Evolutionary conservation across 805 yeast genomes (phyloP).

Genomic region (Candida fluviatilis): DNA sequence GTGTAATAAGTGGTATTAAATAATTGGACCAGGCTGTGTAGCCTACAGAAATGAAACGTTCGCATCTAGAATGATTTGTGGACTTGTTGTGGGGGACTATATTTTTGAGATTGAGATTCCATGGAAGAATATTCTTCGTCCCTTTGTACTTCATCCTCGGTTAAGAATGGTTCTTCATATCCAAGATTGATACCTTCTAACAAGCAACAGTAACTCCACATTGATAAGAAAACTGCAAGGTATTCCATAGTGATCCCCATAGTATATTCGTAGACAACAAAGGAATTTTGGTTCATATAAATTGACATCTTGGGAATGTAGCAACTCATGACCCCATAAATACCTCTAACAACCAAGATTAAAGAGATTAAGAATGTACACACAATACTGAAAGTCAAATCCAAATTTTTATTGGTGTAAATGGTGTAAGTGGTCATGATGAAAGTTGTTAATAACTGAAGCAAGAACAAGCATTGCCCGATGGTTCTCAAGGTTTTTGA

Average conservation of each 20-base stretch:
- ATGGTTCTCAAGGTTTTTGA: not conserved
- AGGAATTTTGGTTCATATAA: not conserved
- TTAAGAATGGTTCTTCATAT: constrained; percentile 1
- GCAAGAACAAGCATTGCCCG: constrained; percentile 1
- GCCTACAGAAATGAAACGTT: too few relatives aligned
- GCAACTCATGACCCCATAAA: constrained; percentile 1
- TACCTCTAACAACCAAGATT: constrained; percentile 2
- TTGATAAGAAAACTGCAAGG: constrained; percentile 1
- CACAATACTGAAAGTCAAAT: not conserved
- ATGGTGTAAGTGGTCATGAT: constrained; percentile 1
- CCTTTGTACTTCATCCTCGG: constrained; percentile 1
- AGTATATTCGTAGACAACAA: not conserved
- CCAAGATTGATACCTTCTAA: constrained; percentile 1
- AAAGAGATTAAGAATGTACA: not conserved
- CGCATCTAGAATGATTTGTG: not conserved
- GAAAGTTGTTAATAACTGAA: not conserved
- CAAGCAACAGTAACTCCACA: constrained; percentile 3
- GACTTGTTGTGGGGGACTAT: not conserved
- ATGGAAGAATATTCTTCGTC: not conserved
- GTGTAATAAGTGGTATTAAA: too few relatives aligned
- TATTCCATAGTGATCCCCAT: constrained; percentile 2
- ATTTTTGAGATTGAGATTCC: not conserved
- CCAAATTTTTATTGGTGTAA: not conserved
- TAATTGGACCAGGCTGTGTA: too few relatives aligned
- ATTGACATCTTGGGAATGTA: not conserved